Conservation (phyloP, 1,284 basidiomycete genomes). For the Trichosporon sp. region DNA sequence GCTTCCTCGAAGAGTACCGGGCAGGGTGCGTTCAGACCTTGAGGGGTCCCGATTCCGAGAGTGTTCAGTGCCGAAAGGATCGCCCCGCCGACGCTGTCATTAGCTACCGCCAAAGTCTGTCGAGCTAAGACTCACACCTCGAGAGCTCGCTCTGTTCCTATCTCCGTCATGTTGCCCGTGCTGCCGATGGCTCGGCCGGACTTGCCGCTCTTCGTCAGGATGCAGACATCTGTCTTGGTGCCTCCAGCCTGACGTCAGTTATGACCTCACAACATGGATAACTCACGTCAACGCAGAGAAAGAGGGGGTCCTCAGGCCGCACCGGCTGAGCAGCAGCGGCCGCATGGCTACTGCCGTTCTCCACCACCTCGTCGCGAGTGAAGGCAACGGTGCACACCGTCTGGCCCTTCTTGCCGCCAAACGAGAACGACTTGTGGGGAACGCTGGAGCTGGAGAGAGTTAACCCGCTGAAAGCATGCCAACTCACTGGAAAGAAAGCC, state of each 20-base stretch:
- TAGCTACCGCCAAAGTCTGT: background rate
- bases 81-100: conserved; percentile 23
- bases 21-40: conserved; percentile 1
- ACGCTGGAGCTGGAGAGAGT: conserved; percentile 39
- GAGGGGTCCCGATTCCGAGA: background rate
- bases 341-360: conserved; percentile 1
- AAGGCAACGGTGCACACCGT: conserved; percentile 48
- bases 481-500: conserved; percentile 39
- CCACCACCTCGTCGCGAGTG: conserved; percentile 22
- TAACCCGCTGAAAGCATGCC: background rate
- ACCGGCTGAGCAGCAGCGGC: background rate
- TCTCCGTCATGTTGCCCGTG: conserved; percentile 36
- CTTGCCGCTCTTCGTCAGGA: conserved; percentile 18
- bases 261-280: background rate
- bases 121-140: conserved; percentile 18
- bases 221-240: conserved; percentile 33
- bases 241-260: conserved; percentile 27
- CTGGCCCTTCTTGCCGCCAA: conserved; percentile 44
- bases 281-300: conserved; percentile 32
- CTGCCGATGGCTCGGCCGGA: conserved; percentile 24
- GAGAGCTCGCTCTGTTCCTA: conserved; percentile 22
- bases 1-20: conserved; percentile 23
- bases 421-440: conserved; percentile 44
- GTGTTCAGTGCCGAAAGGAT: conserved; percentile 5
- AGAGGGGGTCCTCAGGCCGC: conserved; percentile 12